Percentiles rank a stretch among this genome's conserved stretches.
Conservation (phyloP, 2,329 filamentous ascomycete species). For the Phyllosticta paracitricarpa region DNA sequence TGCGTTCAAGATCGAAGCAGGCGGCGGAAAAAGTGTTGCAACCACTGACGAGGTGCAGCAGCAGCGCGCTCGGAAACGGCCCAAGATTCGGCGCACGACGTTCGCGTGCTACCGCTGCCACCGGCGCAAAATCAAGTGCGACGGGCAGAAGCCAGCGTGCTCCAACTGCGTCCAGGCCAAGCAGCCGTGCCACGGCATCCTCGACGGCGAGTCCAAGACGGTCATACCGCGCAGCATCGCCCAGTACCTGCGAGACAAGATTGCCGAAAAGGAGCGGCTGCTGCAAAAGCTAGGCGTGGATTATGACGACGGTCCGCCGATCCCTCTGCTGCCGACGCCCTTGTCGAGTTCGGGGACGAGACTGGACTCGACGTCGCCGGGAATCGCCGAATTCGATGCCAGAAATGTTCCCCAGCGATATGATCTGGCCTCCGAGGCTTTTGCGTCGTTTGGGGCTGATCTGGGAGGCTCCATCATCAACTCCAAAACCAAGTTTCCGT, state of each 20-base stretch:
- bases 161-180: conserved; percentile 10
- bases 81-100: conserved; percentile 10
- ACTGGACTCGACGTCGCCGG: not conserved
- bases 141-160: conserved; percentile 7
- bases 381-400: not conserved
- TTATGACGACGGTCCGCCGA: not conserved
- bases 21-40: not conserved
- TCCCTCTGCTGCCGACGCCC: not conserved
- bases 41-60: not conserved
- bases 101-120: conserved; percentile 9
- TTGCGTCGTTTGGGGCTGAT: conserved; percentile 1
- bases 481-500: conserved; percentile 4
- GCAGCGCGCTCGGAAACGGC: conserved; percentile 7
- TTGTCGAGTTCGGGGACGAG: not conserved
- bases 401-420: not conserved
- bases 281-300: conserved; percentile 7
- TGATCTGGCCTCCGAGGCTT: conserved; percentile 6
- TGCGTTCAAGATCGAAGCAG: not conserved
- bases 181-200: conserved; percentile 11
- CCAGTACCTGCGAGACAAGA: conserved; percentile 9
- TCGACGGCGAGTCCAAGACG: conserved; percentile 11
- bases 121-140: conserved; percentile 10
- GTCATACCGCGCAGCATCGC: conserved; percentile 11
- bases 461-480: conserved; percentile 1
- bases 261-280: conserved; percentile 7